Conservation (phyloP, 2,329 filamentous ascomycete species). For the Exophiala sp. region DNA sequence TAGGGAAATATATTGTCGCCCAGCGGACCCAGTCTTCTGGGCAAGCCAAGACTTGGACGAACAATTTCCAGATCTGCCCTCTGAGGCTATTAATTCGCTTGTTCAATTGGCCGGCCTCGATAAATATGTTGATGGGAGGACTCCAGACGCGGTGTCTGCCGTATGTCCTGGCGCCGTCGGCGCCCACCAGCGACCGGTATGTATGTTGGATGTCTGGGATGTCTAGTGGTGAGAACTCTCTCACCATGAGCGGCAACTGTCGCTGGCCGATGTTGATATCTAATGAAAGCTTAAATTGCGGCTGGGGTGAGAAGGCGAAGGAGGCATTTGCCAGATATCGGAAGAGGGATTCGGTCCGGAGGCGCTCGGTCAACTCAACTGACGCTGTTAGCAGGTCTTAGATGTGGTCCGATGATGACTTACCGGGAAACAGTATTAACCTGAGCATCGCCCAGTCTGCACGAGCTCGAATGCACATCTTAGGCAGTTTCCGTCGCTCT, state of each 20-base stretch:
- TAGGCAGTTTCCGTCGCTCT: conserved; percentile 22
- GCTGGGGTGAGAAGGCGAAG: conserved; percentile 4
- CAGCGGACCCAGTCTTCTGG: conserved; percentile 7
- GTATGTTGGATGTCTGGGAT: conserved; percentile 9
- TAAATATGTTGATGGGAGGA: conserved; percentile 22
- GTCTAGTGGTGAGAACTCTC: conserved; percentile 13
- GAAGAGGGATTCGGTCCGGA: conserved; percentile 5
- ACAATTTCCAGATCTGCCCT: conserved; percentile 7
- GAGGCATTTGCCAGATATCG: conserved; percentile 8
- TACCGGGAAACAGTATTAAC: conserved; percentile 16
- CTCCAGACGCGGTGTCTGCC: conserved; percentile 12
- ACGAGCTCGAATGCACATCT: conserved; percentile 14
- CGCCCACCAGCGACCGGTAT: conserved; percentile 3
- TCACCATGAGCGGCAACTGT: conserved; percentile 11
- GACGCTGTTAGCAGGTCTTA: not conserved
- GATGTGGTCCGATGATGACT: not conserved
- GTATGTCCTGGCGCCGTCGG: conserved; percentile 8
- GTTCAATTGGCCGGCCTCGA: conserved; percentile 6
- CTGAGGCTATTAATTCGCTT: conserved; percentile 1
- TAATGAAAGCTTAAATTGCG: conserved; percentile 10
- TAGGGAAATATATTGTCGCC: conserved; percentile 17
- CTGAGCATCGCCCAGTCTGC: conserved; percentile 13
- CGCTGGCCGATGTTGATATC: conserved; percentile 11
- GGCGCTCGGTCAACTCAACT: conserved; percentile 17
- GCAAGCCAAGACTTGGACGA: conserved; percentile 14